Evolutionary conservation across 2,329 filamentous ascomycete species (phyloP).

Genomic region (Volutella citrinella): DNA sequence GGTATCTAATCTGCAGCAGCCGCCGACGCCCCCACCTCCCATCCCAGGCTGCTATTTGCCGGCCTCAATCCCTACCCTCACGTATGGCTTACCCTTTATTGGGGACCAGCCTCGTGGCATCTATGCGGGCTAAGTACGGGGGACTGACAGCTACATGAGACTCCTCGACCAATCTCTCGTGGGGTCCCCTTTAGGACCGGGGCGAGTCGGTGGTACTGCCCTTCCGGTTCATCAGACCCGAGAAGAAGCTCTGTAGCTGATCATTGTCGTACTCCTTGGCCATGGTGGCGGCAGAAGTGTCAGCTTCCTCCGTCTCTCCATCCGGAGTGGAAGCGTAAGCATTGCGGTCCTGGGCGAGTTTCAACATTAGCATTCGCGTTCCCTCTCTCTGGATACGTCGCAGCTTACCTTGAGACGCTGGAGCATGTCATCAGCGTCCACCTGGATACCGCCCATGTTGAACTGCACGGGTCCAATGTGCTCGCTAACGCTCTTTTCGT

Average conservation of each 20-base stretch:
- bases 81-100: too few relatives aligned
- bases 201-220: conserved; percentile 17
- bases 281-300: conserved; percentile 39
- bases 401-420: conserved; percentile 74
- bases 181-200: conserved; percentile 15
- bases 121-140: too few relatives aligned
- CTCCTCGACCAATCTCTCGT: too few relatives aligned
- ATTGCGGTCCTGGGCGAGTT: conserved; percentile 50
- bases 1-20: conserved; percentile 42
- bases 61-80: too few relatives aligned
- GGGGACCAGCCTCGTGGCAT: too few relatives aligned
- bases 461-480: conserved; percentile 95
- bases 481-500: conserved; percentile 58
- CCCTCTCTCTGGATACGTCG: too few relatives aligned
- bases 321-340: conserved; percentile 48
- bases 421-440: conserved; percentile 91
- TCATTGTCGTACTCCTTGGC: conserved; percentile 48
- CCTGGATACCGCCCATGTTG: conserved; percentile 96
- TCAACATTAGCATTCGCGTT: too few relatives aligned
- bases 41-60: too few relatives aligned
- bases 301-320: conserved; percentile 34
- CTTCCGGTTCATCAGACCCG: conserved; percentile 56
- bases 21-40: conserved; percentile 14
- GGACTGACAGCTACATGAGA: too few relatives aligned
- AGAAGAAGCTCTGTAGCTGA: conserved; percentile 58